Conservation (phyloP, 2,329 filamentous ascomycete species). For the Epichloe aotearoae region DNA sequence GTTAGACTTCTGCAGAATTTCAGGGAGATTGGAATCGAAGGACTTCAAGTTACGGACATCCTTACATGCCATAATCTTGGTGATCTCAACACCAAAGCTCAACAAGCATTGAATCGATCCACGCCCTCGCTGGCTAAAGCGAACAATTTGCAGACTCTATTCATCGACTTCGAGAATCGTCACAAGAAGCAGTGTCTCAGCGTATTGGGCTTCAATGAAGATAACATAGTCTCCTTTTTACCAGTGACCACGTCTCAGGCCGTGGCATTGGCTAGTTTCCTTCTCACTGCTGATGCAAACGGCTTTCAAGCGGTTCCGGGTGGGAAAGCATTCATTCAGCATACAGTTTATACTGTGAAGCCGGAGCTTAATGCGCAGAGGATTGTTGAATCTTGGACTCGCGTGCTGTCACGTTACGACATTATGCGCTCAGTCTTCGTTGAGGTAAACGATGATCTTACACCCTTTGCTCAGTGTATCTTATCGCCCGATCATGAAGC, state of each 20-base stretch:
- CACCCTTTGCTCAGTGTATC: slow-evolving; percentile 22
- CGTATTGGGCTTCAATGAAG: not conserved
- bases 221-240: not conserved
- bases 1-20: slow-evolving; percentile 20
- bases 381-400: not conserved
- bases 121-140: not conserved
- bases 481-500: slow-evolving; percentile 8
- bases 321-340: not conserved
- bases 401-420: not conserved
- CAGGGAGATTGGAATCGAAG: slow-evolving; percentile 9
- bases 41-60: not conserved
- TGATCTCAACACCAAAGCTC: slow-evolving; percentile 12
- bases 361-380: not conserved
- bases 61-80: not conserved
- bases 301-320: not conserved
- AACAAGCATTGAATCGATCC: not conserved
- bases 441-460: slow-evolving; percentile 15
- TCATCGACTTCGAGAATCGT: not conserved
- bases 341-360: not conserved
- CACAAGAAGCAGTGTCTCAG: not conserved
- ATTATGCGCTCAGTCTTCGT: not conserved
- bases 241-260: not conserved
- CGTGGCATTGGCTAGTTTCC: not conserved
- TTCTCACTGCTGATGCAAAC: not conserved
- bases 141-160: not conserved